Conservation (phyloP, 768 basidiomycete genomes). For the Suillus subalutaceus region DNA sequence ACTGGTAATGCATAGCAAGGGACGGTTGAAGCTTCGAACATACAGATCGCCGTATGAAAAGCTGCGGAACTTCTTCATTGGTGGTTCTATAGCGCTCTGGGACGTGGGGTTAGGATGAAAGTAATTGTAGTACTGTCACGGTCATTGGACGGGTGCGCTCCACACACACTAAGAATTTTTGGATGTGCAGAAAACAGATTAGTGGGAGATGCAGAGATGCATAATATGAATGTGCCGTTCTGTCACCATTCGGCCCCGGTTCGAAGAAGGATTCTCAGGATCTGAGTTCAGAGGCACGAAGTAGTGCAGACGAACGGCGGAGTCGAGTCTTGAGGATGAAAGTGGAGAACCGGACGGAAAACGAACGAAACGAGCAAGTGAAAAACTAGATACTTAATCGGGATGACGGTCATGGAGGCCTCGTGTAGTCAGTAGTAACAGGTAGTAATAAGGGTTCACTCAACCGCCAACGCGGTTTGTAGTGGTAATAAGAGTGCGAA, state of each 20-base stretch:
- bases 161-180: neutral
- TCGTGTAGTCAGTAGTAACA: neutral
- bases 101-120: neutral
- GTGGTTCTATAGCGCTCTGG: neutral
- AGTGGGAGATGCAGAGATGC: neutral
- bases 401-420: neutral
- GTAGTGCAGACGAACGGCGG: neutral
- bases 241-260: neutral
- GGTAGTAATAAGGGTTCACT: neutral
- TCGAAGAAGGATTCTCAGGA: neutral
- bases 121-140: neutral
- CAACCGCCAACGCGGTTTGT: neutral
- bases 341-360: neutral
- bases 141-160: neutral
- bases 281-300: neutral
- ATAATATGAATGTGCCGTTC: neutral
- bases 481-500: neutral
- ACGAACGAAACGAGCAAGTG: neutral
- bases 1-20: slow-evolving; percentile 6
- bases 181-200: neutral
- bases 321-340: neutral
- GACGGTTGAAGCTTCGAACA: neutral
- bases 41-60: slow-evolving; percentile 4
- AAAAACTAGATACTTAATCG: neutral
- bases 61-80: neutral